Evolutionary conservation across 305 asterid species (phyloP).

Genomic region (Rubia balearica): DNA sequence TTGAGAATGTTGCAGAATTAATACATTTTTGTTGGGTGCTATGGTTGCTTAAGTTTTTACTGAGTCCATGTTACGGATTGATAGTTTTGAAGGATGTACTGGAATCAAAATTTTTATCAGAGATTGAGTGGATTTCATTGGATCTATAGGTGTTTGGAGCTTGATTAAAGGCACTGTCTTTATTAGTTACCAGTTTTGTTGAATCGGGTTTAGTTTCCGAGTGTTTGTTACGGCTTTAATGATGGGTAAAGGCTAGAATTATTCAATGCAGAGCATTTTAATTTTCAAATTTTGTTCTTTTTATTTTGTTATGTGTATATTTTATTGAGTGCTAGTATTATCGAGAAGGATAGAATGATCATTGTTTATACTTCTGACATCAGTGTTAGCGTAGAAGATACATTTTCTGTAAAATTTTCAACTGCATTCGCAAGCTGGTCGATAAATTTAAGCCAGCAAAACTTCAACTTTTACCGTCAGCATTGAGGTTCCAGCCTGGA

Average conservation of each 20-base stretch:
- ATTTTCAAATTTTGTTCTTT: neutral
- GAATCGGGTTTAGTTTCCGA: neutral
- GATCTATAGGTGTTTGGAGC: neutral
- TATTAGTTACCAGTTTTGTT: neutral
- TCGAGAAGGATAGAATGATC: neutral
- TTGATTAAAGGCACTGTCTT: neutral
- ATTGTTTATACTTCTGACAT: constrained; percentile 2
- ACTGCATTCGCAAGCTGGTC: constrained; percentile 1
- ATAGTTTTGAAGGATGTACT: too few relatives aligned
- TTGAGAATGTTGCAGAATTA: neutral
- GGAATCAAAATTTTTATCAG: too few relatives aligned
- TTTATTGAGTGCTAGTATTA: neutral
- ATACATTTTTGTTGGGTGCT: neutral
- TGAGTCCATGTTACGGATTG: too few relatives aligned
- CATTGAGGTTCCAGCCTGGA: constrained; percentile 40
- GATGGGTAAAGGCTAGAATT: neutral
- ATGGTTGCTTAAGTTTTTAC: neutral
- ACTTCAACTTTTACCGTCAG: constrained; percentile 10
- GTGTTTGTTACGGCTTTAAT: neutral
- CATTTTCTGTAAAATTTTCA: constrained; percentile 1
- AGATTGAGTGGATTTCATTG: neutral
- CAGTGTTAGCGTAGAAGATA: neutral
- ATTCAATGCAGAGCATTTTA: neutral
- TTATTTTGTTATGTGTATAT: neutral
- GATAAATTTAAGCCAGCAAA: neutral